Percentiles rank a stretch among this genome's conserved stretches.
phyloP scores from a whole-genome alignment of 257 asterid genomes.

The Anisodus acutangulus region DNA sequence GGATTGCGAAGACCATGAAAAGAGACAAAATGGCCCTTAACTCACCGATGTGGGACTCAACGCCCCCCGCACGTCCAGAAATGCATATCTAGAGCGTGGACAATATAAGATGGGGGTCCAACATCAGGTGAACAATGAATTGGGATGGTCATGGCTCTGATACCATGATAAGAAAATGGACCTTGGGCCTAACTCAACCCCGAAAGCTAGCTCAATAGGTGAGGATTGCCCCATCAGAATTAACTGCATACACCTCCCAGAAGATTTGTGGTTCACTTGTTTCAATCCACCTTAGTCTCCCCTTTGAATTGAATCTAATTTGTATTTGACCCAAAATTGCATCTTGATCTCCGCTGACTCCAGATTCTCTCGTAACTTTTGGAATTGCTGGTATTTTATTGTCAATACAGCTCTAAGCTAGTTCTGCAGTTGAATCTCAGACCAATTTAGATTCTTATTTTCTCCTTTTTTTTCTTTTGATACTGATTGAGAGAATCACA shows the following conservation, averaged over 20 bases:
- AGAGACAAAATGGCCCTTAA: too few relatives aligned
- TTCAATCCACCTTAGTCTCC: slow-evolving; percentile 15
- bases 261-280: not conserved
- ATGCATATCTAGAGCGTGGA: too few relatives aligned
- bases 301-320: not conserved
- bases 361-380: slow-evolving; percentile 8
- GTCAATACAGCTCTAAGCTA: not conserved
- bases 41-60: too few relatives aligned
- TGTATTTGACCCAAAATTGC: slow-evolving; percentile 17
- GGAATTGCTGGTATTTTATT: slow-evolving; percentile 4
- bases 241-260: slow-evolving; percentile 16
- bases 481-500: slow-evolving; percentile 26
- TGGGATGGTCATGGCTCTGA: too few relatives aligned
- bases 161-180: too few relatives aligned
- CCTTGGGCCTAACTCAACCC: too few relatives aligned
- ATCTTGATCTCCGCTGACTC: not conserved
- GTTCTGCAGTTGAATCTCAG: not conserved
- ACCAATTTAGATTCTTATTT: slow-evolving; percentile 23
- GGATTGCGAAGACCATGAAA: too few relatives aligned
- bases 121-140: too few relatives aligned
- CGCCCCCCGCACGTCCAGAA: too few relatives aligned
- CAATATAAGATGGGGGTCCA: too few relatives aligned
- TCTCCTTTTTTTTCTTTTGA: slow-evolving; percentile 16
- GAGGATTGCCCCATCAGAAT: not conserved
- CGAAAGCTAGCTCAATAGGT: too few relatives aligned